These are phyloP conservation scores for Fusarium hostae DNA, from an alignment of 2,329 filamentous ascomycete species.

Conservation along the genomic window DNA sequence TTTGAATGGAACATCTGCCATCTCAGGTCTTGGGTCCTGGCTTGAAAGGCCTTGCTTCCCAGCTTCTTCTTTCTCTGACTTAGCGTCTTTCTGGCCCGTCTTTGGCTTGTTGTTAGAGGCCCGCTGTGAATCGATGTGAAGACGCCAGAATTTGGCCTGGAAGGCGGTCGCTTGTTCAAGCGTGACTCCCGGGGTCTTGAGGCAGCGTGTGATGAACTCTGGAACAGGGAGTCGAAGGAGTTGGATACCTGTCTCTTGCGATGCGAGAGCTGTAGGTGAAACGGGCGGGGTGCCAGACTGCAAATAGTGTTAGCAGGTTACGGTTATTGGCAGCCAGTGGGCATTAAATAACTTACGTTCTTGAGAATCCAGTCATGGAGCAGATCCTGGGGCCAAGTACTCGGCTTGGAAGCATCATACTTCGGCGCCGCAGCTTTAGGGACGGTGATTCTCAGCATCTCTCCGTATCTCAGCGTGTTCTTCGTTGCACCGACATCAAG, in stretches of 20 bases:
- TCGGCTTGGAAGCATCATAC: slow-evolving; percentile 47
- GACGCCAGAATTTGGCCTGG: slow-evolving; percentile 55
- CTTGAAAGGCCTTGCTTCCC: slow-evolving; percentile 41
- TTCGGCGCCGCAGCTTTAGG: slow-evolving; percentile 42
- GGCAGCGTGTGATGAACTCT: slow-evolving; percentile 55
- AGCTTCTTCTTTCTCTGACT: not conserved
- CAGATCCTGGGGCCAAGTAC: slow-evolving; percentile 54
- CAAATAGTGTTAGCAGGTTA: not conserved
- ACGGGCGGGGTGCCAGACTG: slow-evolving; percentile 55
- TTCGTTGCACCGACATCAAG: slow-evolving; percentile 56
- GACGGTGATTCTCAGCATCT: slow-evolving; percentile 56
- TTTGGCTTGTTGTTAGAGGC: slow-evolving; percentile 9
- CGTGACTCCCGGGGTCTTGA: slow-evolving; percentile 50
- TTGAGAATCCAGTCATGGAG: slow-evolving; percentile 53
- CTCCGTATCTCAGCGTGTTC: slow-evolving; percentile 62
- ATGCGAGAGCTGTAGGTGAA: slow-evolving; percentile 50
- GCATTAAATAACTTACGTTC: slow-evolving; percentile 50
- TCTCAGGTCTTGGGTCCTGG: slow-evolving; percentile 43
- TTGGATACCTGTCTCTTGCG: slow-evolving; percentile 54
- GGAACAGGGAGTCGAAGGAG: slow-evolving; percentile 53
- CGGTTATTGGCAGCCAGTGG: not conserved
- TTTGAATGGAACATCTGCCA: slow-evolving; percentile 49
- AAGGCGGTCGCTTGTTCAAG: slow-evolving; percentile 55
- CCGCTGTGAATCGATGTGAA: slow-evolving; percentile 54
- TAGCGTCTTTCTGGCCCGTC: not conserved